phyloP scores from a whole-genome alignment of 768 basidiomycete genomes.

The Boletus vermiculosoides region DNA sequence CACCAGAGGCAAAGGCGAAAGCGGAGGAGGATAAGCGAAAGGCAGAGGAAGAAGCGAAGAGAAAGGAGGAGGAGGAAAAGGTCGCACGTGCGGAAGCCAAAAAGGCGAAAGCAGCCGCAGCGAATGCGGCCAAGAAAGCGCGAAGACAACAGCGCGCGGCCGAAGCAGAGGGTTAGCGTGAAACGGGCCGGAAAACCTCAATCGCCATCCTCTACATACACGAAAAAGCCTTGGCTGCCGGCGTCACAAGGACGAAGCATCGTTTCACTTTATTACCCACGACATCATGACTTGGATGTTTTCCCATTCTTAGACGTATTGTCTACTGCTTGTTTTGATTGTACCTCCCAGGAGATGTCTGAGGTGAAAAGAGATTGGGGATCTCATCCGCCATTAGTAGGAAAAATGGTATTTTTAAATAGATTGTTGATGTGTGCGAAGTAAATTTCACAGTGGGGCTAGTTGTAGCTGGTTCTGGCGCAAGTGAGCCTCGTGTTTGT shows the following conservation, averaged over 20 bases:
- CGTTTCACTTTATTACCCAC: slow-evolving; percentile 7
- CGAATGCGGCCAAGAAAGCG: slow-evolving; percentile 90
- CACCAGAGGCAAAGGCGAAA: slow-evolving; percentile 49
- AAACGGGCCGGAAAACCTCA: background rate
- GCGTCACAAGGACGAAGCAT: background rate
- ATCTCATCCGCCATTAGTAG: background rate
- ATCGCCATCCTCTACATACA: background rate
- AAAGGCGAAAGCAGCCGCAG: slow-evolving; percentile 81
- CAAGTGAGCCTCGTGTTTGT: slow-evolving; percentile 4
- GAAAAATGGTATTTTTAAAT: background rate
- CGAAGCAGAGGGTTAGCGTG: slow-evolving; percentile 36
- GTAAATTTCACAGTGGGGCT: background rate
- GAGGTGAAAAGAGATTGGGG: slow-evolving; percentile 2
- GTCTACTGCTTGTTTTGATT: slow-evolving; percentile 6
- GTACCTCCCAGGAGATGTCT: background rate
- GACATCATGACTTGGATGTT: background rate
- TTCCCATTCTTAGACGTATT: slow-evolving; percentile 4
- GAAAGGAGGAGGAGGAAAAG: slow-evolving; percentile 85
- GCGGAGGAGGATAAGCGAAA: slow-evolving; percentile 59
- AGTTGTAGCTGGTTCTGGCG: slow-evolving; percentile 5
- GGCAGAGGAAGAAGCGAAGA: slow-evolving; percentile 68
- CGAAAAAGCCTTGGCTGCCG: background rate
- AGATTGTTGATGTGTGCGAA: background rate
- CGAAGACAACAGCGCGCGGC: slow-evolving; percentile 59
- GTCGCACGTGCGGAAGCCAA: slow-evolving; percentile 70